Conservation (phyloP, 768 basidiomycete species). For the Mrakia blollopis region DNA sequence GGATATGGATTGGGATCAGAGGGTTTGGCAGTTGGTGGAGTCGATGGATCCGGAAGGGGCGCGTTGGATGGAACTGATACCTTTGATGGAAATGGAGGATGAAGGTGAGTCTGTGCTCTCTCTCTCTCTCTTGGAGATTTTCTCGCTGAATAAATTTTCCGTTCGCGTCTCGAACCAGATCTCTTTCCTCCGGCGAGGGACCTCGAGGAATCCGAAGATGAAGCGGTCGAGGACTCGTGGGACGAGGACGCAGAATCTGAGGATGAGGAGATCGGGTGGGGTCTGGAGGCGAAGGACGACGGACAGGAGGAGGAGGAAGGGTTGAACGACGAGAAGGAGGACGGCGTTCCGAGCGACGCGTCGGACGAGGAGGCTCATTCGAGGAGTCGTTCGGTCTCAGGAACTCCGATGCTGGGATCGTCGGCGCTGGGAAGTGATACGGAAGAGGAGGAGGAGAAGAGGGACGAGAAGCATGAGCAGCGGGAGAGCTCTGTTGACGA, state of each 20-base stretch:
- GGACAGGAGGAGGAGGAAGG: neutral
- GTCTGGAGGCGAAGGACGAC: neutral
- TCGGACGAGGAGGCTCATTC: neutral
- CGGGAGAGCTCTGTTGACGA: neutral
- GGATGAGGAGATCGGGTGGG: neutral
- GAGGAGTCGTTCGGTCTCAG: neutral
- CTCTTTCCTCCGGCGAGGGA: neutral
- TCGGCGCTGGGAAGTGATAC: neutral
- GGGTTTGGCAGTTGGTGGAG: slow-evolving; percentile 2
- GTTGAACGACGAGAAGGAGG: neutral
- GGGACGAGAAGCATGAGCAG: neutral
- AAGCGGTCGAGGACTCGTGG: neutral
- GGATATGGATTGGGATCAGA: slow-evolving; percentile 1
- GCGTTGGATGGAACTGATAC: neutral
- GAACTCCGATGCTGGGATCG: neutral
- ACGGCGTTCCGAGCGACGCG: neutral
- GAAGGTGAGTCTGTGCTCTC: slow-evolving; percentile 5
- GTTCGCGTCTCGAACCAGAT: neutral
- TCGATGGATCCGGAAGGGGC: neutral
- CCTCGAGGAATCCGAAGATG: neutral
- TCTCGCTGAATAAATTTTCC: no score
- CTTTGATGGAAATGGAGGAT: slow-evolving; percentile 5
- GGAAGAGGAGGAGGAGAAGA: neutral
- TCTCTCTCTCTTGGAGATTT: no score
- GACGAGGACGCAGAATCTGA: neutral